Evolutionary conservation across 768 basidiomycete species (phyloP), one percentile per base, ranked within the genome.

Genomic region (Kwoniella sp.): DNA sequence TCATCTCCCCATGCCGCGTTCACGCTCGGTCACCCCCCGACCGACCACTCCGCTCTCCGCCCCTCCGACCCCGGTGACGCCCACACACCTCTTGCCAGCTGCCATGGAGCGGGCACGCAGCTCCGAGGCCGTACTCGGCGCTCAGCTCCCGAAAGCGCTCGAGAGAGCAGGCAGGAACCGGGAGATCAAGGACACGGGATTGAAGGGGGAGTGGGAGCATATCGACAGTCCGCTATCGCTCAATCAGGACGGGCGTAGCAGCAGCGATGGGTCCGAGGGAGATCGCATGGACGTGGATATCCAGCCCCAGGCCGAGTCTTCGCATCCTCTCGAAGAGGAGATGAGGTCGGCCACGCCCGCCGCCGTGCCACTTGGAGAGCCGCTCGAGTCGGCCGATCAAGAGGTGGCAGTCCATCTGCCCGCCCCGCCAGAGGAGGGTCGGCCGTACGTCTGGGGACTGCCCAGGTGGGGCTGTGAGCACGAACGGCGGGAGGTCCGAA

Each of bases 381-480:
- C 53, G 8, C 36, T 55, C 12, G 22, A 33, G 14, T 44, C 33
- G 10, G 17, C 50, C 6, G 43, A 52, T 17, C 50, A 52, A 27
- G 44, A 54, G 19, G 52, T 47, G 8, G 37, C 42, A 20, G 52
- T 54, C 3, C 52, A 54, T 34, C 31, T 54, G 19, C 52, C 52
- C 10, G 47, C 52, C n/a, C 44, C 52, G 19, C 52, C 51, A 17
- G 53, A 56, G 23, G 58, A 51, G 29, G 59, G 51, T 23, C 36
- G 36, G 26, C 57, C 56, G 25, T 46, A 51, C 29, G 47, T 69
- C 2, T 70, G 68, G 68, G 68, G 68, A 15, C 67, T 70, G 68
- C 63, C 65, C 0, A 64, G 57, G 26, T 70, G 68, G 68, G 68
- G 68, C 12, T 59, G 60, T 45, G 68, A 67, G 40, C 48, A 56